A percentile compares a stretch with the other conserved stretches of the same genome.
Conservation (phyloP, 805 yeast genomes). For the Metschnikowia matae region DNA sequence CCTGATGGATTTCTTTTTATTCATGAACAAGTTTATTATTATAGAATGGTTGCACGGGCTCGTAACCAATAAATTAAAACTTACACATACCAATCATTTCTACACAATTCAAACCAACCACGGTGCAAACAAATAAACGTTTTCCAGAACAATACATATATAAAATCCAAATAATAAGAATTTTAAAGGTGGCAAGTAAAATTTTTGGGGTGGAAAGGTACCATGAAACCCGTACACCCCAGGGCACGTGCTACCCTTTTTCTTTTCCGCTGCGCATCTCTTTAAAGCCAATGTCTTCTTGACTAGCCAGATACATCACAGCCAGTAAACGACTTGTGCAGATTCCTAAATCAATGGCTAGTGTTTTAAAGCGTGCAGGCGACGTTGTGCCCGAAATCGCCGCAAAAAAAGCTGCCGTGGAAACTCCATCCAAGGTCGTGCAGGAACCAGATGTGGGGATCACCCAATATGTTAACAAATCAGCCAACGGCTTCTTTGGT, state of each 20-base stretch:
- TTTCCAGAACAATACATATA: too few relatives aligned
- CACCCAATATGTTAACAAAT: constrained; percentile 55
- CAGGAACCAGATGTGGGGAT: constrained; percentile 86
- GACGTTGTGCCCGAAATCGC: neutral
- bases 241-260: neutral
- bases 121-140: too few relatives aligned
- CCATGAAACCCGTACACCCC: neutral
- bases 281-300: neutral
- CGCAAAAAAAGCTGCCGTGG: neutral
- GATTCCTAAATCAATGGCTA: neutral
- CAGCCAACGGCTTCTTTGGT: constrained; percentile 63
- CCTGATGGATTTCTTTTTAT: too few relatives aligned
- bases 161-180: too few relatives aligned
- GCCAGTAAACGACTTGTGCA: neutral
- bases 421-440: constrained; percentile 30
- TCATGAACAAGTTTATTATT: too few relatives aligned
- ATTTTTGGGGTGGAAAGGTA: too few relatives aligned
- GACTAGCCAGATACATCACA: constrained; percentile 1
- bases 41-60: too few relatives aligned
- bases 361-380: neutral
- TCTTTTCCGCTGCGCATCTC: neutral
- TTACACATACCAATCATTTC: too few relatives aligned
- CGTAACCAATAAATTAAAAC: too few relatives aligned
- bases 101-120: too few relatives aligned
- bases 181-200: too few relatives aligned